phyloP scores from a whole-genome alignment of 345 rosid species.

The Eucalyptus pauciflora region DNA sequence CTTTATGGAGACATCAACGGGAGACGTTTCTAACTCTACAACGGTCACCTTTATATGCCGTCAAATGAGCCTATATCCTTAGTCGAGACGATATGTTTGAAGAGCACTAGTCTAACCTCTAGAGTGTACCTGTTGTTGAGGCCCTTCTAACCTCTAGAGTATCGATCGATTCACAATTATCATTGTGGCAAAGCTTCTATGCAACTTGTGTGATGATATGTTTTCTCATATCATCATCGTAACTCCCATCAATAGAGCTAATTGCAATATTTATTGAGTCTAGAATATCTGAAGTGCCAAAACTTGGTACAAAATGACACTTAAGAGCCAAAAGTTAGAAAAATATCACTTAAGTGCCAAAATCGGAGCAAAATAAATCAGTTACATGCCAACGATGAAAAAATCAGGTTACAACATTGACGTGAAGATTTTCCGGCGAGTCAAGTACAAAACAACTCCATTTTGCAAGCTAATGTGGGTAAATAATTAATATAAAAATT shows the following conservation, averaged over 20 bases:
- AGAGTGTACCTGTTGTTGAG: background rate
- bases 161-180: no score
- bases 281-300: accelerated
- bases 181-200: background rate
- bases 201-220: background rate
- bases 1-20: background rate
- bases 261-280: background rate
- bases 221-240: background rate
- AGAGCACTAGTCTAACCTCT: background rate
- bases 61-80: background rate
- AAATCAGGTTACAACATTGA: accelerated
- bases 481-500: no score
- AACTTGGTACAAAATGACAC: accelerated
- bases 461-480: accelerated
- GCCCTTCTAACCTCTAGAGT: no score
- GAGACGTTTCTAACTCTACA: background rate
- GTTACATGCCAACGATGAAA: accelerated
- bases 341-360: accelerated
- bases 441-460: accelerated
- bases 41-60: background rate
- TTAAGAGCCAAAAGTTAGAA: accelerated
- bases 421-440: accelerated
- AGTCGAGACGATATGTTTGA: background rate
- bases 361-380: no score
- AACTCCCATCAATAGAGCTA: background rate